phyloP scores from a whole-genome alignment of 768 basidiomycete genomes.

The Leccinum obscurum region DNA sequence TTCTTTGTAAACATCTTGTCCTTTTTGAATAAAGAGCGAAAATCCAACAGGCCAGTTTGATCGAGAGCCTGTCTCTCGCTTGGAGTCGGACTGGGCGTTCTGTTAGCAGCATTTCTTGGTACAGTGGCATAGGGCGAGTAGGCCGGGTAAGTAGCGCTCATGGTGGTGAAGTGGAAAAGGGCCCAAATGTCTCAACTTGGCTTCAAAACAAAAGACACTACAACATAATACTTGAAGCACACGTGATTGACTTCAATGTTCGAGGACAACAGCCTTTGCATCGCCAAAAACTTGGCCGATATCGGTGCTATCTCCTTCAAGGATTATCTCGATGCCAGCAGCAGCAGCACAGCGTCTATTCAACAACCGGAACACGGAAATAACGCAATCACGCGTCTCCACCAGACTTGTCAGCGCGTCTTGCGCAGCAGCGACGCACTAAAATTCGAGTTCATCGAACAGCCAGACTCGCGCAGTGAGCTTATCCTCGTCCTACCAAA shows the following conservation, averaged over 20 bases:
- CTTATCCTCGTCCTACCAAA: not conserved
- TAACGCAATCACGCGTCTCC: slow-evolving; percentile 37
- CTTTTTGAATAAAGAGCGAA: slow-evolving; percentile 42
- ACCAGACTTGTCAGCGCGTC: slow-evolving; percentile 42
- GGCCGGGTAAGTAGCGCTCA: not conserved
- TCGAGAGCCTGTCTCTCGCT: slow-evolving; percentile 52
- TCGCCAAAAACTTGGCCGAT: slow-evolving; percentile 27
- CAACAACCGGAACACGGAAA: slow-evolving; percentile 1
- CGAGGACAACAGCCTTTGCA: slow-evolving; percentile 5
- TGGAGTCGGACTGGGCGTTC: slow-evolving; percentile 67
- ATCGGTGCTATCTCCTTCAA: slow-evolving; percentile 32
- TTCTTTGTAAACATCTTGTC: slow-evolving; percentile 56
- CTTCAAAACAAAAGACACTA: not conserved
- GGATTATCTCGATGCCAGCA: slow-evolving; percentile 23
- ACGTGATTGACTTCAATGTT: not conserved
- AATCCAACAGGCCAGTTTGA: slow-evolving; percentile 44
- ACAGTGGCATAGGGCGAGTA: not conserved
- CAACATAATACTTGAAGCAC: no score
- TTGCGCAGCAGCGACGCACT: slow-evolving; percentile 44
- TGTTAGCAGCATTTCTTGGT: slow-evolving; percentile 11
- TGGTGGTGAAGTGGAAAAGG: not conserved
- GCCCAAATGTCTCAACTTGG: not conserved
- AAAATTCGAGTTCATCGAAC: slow-evolving; percentile 50
- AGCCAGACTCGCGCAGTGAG: slow-evolving; percentile 38
- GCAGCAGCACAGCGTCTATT: not conserved